Evolutionary conservation across 225 moss, liverwort and hornwort genomes (phyloP).

Genomic region (Straminergon stramineum): DNA sequence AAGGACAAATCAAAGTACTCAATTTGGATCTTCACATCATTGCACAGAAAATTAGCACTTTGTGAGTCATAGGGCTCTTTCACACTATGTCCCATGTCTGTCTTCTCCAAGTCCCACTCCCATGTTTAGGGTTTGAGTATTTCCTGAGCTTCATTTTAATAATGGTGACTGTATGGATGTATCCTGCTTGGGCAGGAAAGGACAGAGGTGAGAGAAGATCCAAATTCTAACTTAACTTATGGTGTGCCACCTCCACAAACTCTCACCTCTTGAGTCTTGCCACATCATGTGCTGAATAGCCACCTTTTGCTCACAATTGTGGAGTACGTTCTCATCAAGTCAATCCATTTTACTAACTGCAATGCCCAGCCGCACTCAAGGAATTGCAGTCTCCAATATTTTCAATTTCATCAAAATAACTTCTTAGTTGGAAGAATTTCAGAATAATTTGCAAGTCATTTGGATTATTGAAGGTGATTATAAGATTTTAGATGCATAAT

Average conservation of each 20-base stretch:
- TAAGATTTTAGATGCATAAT: too few species aligned
- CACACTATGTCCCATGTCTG: too few species aligned
- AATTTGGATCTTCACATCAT: too few species aligned
- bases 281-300: slow-evolving; percentile 31
- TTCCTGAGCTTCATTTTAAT: background rate
- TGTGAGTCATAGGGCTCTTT: too few species aligned
- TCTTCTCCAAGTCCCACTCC: background rate
- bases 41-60: too few species aligned
- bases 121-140: slow-evolving; percentile 16
- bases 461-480: too few species aligned
- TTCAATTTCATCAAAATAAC: background rate
- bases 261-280: slow-evolving; percentile 19
- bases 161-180: background rate
- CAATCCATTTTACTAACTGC: background rate
- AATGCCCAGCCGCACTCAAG: background rate
- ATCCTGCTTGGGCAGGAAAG: background rate
- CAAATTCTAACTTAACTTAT: background rate
- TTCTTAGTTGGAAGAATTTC: background rate
- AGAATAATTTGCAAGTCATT: background rate
- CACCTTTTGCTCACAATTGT: background rate
- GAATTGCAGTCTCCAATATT: background rate
- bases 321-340: background rate
- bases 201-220: slow-evolving; percentile 19
- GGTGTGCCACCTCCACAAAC: slow-evolving; percentile 25
- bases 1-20: too few species aligned